Percentiles rank a stretch among this genome's conserved stretches.
phyloP scores from a whole-genome alignment of 1,284 basidiomycete species.

The Lignosus rhinocerotis region DNA sequence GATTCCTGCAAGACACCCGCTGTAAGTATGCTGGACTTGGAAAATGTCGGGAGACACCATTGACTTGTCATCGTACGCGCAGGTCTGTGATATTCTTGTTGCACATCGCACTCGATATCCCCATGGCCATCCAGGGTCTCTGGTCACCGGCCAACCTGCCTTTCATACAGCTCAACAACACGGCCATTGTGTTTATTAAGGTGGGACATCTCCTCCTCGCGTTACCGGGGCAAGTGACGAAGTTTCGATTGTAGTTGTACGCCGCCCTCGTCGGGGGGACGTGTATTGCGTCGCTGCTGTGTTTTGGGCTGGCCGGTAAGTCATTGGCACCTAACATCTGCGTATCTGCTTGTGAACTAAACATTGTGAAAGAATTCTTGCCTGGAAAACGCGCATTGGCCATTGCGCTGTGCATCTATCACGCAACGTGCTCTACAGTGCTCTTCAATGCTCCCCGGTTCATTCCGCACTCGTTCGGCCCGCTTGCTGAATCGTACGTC shows the following conservation, averaged over 20 bases:
- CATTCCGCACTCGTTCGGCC: slow-evolving; percentile 71
- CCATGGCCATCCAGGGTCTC: slow-evolving; percentile 73
- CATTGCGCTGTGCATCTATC: slow-evolving; percentile 75
- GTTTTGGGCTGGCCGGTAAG: slow-evolving; percentile 64
- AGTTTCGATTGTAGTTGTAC: slow-evolving; percentile 50
- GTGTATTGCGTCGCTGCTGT: slow-evolving; percentile 60
- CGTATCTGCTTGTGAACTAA: not conserved
- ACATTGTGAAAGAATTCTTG: slow-evolving; percentile 60
- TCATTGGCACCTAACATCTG: slow-evolving; percentile 18
- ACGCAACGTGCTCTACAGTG: slow-evolving; percentile 71
- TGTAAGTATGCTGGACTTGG: slow-evolving; percentile 7
- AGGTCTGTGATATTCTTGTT: slow-evolving; percentile 43
- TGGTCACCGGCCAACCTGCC: slow-evolving; percentile 63
- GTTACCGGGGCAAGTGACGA: not conserved
- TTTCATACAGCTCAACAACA: slow-evolving; percentile 80
- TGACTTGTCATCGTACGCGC: slow-evolving; percentile 6
- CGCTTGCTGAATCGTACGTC: slow-evolving; percentile 59
- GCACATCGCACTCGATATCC: slow-evolving; percentile 76
- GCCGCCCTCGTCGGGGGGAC: slow-evolving; percentile 57
- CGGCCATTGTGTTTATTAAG: slow-evolving; percentile 73
- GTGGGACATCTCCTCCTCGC: slow-evolving; percentile 36
- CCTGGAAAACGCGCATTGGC: slow-evolving; percentile 84
- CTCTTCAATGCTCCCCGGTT: slow-evolving; percentile 77
- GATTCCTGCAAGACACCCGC: slow-evolving; percentile 10
- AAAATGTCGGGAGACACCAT: too few species aligned